These are phyloP conservation scores for Tetracentron sinense DNA, from an alignment of 164 flowering plant genomes.

Conservation along the genomic window DNA sequence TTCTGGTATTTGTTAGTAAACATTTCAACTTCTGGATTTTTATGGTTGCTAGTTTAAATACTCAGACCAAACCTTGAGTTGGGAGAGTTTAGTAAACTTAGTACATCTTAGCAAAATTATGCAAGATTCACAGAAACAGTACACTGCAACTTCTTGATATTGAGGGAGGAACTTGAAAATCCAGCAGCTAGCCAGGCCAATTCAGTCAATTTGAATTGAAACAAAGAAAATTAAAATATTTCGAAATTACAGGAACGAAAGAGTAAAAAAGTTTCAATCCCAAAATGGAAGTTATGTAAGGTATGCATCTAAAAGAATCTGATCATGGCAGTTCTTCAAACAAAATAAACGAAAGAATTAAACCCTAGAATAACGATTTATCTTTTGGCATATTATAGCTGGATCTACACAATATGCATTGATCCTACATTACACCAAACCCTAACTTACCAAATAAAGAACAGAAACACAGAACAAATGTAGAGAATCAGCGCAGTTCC, in stretches of 20 bases:
- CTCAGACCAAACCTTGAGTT: not conserved
- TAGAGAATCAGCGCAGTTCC: not conserved
- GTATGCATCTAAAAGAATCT: not conserved
- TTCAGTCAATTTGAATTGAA: not conserved
- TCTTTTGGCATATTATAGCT: not conserved
- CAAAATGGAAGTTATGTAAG: not conserved
- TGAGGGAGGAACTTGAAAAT: not conserved
- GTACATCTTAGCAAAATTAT: not conserved
- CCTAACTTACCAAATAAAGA: not conserved
- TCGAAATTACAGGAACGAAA: not conserved
- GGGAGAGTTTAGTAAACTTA: not conserved
- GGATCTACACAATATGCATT: not conserved
- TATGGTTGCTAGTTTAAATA: not conserved
- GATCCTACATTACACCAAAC: not conserved
- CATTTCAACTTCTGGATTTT: too few relatives aligned
- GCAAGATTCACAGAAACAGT: not conserved
- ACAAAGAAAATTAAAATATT: too few relatives aligned
- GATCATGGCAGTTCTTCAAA: not conserved
- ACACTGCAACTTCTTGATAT: not conserved
- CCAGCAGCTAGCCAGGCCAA: not conserved
- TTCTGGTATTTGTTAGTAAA: too few relatives aligned
- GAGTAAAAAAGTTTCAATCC: not conserved
- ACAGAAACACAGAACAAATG: not conserved
- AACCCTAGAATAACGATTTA: slow-evolving; percentile 1
- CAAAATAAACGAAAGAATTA: not conserved